Percentiles rank a stretch among this genome's conserved stretches.
phyloP scores from a whole-genome alignment of 2,329 filamentous ascomycete species.

The Epicoccum nigrum region DNA sequence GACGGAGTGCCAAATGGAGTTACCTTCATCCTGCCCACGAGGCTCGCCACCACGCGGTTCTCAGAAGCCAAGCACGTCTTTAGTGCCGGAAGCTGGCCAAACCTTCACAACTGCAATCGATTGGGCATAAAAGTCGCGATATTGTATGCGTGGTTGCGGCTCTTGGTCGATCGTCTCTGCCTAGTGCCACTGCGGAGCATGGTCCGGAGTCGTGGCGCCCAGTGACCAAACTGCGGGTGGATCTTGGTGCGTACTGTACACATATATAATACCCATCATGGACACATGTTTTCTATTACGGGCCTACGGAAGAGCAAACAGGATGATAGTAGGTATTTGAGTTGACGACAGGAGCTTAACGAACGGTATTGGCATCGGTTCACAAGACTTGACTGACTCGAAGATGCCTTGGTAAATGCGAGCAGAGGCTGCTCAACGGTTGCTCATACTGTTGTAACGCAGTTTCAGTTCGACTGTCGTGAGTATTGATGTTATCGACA shows the following conservation, averaged over 20 bases:
- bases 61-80: constrained; percentile 1
- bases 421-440: no score
- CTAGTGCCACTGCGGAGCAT: constrained; percentile 1
- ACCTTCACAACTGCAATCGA: not conserved
- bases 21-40: not conserved
- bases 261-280: no score
- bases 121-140: not conserved
- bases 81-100: not conserved
- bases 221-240: constrained; percentile 25
- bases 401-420: no score
- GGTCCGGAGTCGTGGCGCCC: constrained; percentile 6
- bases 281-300: no score
- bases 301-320: no score
- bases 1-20: constrained; percentile 4
- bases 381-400: no score
- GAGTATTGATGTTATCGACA: no score
- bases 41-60: not conserved
- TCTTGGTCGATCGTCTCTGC: not conserved
- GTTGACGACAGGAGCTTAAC: no score
- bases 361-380: no score
- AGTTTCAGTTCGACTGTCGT: no score
- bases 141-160: not conserved
- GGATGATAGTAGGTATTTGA: no score
- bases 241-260: constrained; percentile 10
- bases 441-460: no score